These are phyloP conservation scores for Withania somnifera DNA, from an alignment of 305 asterid genomes.

Conservation along the genomic window DNA sequence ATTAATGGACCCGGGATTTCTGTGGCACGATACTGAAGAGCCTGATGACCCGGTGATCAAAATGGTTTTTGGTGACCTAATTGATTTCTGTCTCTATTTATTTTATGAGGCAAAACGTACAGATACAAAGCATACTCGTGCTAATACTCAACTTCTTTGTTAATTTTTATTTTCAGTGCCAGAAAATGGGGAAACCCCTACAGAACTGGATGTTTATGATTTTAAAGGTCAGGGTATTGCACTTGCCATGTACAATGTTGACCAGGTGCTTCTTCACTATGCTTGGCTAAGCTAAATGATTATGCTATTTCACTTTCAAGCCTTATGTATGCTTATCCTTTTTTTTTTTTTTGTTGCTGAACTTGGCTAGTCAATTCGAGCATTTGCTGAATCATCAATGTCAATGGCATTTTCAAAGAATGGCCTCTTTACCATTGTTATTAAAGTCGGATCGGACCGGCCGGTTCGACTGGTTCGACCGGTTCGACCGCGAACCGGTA, in stretches of 20 bases:
- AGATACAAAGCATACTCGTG: not conserved
- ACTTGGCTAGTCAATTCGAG: conserved; percentile 52
- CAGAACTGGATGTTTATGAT: conserved; percentile 49
- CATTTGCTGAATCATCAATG: conserved; percentile 91
- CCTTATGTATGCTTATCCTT: not conserved
- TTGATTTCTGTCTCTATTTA: not conserved
- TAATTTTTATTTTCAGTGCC: conserved; percentile 35
- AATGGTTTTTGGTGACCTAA: conserved; percentile 68
- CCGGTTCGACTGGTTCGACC: too few species aligned
- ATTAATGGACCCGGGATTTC: conserved; percentile 73
- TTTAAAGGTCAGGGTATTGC: conserved; percentile 82
- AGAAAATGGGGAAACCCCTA: conserved; percentile 50
- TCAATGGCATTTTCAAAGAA: conserved; percentile 67
- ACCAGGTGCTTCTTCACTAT: conserved; percentile 38
- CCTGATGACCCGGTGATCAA: too few species aligned
- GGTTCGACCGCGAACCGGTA: too few species aligned
- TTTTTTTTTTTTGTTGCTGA: conserved; percentile 1
- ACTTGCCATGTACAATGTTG: conserved; percentile 80
- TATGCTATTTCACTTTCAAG: not conserved
- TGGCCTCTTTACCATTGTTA: conserved; percentile 96
- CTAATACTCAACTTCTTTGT: not conserved
- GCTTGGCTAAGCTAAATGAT: not conserved
- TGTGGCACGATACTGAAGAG: too few species aligned
- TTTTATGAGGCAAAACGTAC: not conserved
- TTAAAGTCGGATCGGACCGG: too few species aligned